Evolutionary conservation across 2,329 filamentous ascomycete genomes (phyloP).

Genomic region (Fonsecaea nubica): DNA sequence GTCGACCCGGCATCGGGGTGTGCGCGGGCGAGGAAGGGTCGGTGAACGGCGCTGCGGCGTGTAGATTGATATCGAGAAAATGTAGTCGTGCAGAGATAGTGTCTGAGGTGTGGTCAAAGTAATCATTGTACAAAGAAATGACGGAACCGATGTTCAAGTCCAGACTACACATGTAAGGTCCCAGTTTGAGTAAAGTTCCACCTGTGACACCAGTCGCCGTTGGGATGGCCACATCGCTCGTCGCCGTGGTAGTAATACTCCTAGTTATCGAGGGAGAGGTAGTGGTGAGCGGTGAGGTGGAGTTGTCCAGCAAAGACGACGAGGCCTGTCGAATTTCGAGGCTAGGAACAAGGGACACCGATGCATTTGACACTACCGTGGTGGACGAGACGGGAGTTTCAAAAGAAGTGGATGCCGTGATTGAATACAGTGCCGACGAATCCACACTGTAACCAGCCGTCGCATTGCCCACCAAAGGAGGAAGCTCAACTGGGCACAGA

Average conservation of each 20-base stretch:
- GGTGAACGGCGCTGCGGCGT: conserved; percentile 58
- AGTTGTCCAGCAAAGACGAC: background rate
- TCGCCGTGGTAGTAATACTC: conserved; percentile 17
- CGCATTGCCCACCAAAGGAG: conserved; percentile 33
- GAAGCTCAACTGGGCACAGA: conserved; percentile 62
- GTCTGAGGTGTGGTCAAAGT: conserved; percentile 60
- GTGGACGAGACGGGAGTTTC: background rate
- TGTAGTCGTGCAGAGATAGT: conserved; percentile 62
- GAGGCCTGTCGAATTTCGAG: conserved; percentile 23
- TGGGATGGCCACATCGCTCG: conserved; percentile 27
- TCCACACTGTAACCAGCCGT: conserved; percentile 32
- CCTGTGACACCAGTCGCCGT: conserved; percentile 40
- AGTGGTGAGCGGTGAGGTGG: conserved; percentile 11
- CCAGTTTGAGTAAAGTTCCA: conserved; percentile 49
- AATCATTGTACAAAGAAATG: conserved; percentile 58
- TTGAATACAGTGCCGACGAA: conserved; percentile 28
- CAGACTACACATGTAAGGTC: conserved; percentile 63
- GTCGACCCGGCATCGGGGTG: conserved; percentile 47
- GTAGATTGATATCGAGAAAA: conserved; percentile 65
- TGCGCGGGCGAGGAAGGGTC: conserved; percentile 53
- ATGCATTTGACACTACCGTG: conserved; percentile 5
- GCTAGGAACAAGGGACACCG: background rate
- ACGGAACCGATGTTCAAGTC: conserved; percentile 60
- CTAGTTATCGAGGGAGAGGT: conserved; percentile 1
- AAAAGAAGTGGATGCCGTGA: conserved; percentile 26